Base-by-base conservation (phyloP, 192 early-diverging fungal genomes). In the Podila clonocystis region DNA sequence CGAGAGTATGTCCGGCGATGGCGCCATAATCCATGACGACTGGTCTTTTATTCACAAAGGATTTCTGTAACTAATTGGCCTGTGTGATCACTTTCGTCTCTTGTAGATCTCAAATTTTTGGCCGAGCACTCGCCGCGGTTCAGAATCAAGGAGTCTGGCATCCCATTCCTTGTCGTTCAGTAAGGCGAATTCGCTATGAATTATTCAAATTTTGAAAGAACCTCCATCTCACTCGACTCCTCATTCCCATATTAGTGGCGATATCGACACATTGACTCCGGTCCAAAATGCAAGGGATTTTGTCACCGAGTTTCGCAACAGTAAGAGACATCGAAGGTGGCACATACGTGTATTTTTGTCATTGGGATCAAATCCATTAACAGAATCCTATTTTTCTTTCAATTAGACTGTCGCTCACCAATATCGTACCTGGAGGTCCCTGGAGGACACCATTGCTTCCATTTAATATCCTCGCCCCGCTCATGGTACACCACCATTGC, bases 361-460 rank as follows among this genome's bases (percentile, higher is more conserved):
- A 19, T 24, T 9, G 30, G 24, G 62, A 5, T 17, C 2, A 4
- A 9, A 0, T 34, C 24, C 9, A 5, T 48, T 15, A 30, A 15
- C 9, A 9, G 2, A 8, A 28, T 70, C 24, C 22, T 67, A n/a
- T 60, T 45, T 63, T 60, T 20, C 15, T 48, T 59, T 7, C n/a
- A 24, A 29, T 52, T 31, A 73, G 65, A 38, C 2, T 72, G 63
- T 22, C 64, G 24, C 7, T 58, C 72, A 26, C 61, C 65, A 12
- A 75, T 82, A 17, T 57, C 67, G 12, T 75, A 73, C 30, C 55
- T 76, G 22, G 77, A 71, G 33, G 29, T 82, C 9, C 70, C 77
- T 50, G 83, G 83, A 9, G 83, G 83, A 9, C 83, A 84, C 50
- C 83, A 84, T 36, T 67, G 77, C 50, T 84, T 82, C 68, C 77